Conservation (phyloP, 1,139 yeast genomes). For the Barnettozyma hawaiiensis region DNA sequence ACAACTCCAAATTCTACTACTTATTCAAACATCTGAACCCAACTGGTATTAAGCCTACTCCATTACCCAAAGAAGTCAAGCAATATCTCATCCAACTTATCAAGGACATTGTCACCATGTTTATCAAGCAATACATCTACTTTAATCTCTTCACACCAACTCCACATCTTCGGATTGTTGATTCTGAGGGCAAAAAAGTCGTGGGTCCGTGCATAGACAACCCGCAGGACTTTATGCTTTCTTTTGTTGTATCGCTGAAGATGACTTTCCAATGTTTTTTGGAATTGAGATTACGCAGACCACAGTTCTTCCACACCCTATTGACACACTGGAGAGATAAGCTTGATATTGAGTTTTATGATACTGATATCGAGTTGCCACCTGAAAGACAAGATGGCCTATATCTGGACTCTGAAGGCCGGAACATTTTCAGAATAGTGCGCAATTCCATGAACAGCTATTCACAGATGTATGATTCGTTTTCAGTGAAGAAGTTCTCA, state of each 20-base stretch:
- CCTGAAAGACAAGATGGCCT: neutral
- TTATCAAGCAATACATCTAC: neutral
- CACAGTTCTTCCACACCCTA: neutral
- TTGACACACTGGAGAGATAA: conserved; percentile 1
- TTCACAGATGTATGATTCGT: neutral
- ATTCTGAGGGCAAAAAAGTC: neutral
- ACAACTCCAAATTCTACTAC: conserved; percentile 1
- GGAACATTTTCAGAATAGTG: neutral
- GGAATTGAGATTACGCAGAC: neutral
- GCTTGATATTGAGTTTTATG: conserved; percentile 1
- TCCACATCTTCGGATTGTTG: neutral
- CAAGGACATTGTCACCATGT: neutral
- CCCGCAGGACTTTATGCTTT: neutral
- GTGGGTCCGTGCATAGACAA: neutral
- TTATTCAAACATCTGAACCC: conserved; percentile 1
- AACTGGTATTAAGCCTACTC: neutral
- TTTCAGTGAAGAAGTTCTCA: neutral
- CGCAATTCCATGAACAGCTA: neutral
- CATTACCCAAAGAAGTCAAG: conserved; percentile 2
- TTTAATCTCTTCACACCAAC: neutral
- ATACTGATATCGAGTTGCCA: neutral
- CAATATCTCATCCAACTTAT: conserved; percentile 2
- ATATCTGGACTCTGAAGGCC: neutral
- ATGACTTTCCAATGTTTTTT: neutral
- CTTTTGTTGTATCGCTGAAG: neutral